These are phyloP conservation scores for Pichia sp. DNA, from an alignment of 1,139 yeast genomes.

Conservation along the genomic window DNA sequence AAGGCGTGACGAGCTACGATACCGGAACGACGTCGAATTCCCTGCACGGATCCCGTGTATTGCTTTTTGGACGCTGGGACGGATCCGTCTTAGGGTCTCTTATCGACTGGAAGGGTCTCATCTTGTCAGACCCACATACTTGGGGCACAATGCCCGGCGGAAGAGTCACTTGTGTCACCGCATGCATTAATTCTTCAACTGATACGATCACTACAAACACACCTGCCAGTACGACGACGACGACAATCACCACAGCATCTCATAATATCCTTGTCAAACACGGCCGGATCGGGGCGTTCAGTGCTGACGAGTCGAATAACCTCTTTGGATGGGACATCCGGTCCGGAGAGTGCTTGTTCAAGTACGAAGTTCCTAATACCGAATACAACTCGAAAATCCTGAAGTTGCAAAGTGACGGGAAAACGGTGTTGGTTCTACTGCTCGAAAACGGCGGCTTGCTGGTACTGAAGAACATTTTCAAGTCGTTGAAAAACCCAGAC, in stretches of 20 bases:
- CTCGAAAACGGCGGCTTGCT: slow-evolving; percentile 24
- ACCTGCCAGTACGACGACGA: no score
- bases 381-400: slow-evolving; percentile 16
- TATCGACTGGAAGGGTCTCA: slow-evolving; percentile 34
- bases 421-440: slow-evolving; percentile 23
- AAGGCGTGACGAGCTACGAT: slow-evolving; percentile 30
- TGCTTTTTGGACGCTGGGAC: slow-evolving; percentile 45
- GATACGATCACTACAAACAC: no score
- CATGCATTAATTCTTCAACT: slow-evolving; percentile 11
- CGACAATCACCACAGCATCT: slow-evolving; percentile 2
- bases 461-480: slow-evolving; percentile 21
- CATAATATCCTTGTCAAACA: slow-evolving; percentile 23
- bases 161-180: slow-evolving; percentile 38
- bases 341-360: slow-evolving; percentile 17
- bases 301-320: slow-evolving; percentile 42
- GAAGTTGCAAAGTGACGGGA: slow-evolving; percentile 29
- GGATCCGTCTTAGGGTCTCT: slow-evolving; percentile 42
- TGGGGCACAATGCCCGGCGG: slow-evolving; percentile 33
- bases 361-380: slow-evolving; percentile 1
- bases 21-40: slow-evolving; percentile 20
- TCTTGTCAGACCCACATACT: slow-evolving; percentile 37
- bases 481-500: slow-evolving; percentile 9
- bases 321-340: slow-evolving; percentile 38
- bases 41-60: slow-evolving; percentile 25
- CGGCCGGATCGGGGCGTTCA: slow-evolving; percentile 35